Evolutionary conservation across 75 land plant species (phyloP).

Genomic region (Picea glauca): DNA sequence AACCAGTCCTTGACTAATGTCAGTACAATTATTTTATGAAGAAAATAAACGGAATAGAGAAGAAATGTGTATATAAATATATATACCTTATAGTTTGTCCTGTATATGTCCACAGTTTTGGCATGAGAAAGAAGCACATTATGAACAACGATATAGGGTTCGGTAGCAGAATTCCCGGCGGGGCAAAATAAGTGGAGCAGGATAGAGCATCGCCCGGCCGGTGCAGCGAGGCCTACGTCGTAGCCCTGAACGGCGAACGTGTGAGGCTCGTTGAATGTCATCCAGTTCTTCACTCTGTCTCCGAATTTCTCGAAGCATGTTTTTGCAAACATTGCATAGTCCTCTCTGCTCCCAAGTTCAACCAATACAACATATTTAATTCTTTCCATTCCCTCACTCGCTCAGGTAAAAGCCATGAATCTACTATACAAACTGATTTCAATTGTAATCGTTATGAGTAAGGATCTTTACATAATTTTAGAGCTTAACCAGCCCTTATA

Average conservation of each 20-base stretch:
- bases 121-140: slow-evolving; percentile 73
- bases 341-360: slow-evolving; percentile 34
- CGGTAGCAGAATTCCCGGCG: slow-evolving; percentile 68
- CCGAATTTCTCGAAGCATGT: slow-evolving; percentile 78
- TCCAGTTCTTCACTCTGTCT: slow-evolving; percentile 84
- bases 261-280: slow-evolving; percentile 90
- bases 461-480: slow-evolving; percentile 15
- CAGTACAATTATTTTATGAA: no score
- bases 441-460: no score
- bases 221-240: slow-evolving; percentile 67
- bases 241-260: slow-evolving; percentile 74
- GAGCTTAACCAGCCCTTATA: slow-evolving; percentile 34
- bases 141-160: slow-evolving; percentile 87
- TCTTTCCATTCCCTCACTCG: no score
- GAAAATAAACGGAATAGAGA: no score
- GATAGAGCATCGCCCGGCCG: slow-evolving; percentile 69
- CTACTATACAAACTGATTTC: no score
- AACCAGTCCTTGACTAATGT: no score
- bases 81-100: slow-evolving; percentile 27
- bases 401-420: no score
- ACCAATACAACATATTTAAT: no score
- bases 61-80: no score
- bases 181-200: slow-evolving; percentile 32
- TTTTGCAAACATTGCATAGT: slow-evolving; percentile 63
- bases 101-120: slow-evolving; percentile 52